Evolutionary conservation across 805 yeast genomes (phyloP), one percentile per base, ranked within the genome.

Genomic region (Pichia occidentalis): DNA sequence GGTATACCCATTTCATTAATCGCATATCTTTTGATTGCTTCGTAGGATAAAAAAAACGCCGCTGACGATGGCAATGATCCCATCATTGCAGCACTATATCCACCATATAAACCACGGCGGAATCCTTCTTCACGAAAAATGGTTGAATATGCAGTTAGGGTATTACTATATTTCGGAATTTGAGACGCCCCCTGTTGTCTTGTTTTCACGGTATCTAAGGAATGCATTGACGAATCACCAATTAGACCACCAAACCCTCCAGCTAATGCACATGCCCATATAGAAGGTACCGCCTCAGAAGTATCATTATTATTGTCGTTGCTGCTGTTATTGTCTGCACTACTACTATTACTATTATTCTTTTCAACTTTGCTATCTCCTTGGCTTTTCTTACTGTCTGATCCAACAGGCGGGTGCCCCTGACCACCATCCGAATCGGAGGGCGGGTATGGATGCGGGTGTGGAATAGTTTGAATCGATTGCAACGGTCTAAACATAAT

Each of bases 41-140:
- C 98, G 60, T 92, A 92, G 1, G 95, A 79, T 2, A 88, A 85
- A 56, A 92, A 92, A 57, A 92, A 92, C n/a, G 87, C 73, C 16
- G 94, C 88, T 2, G 97, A 90, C 25, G 92, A 82, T 5, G 98
- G 98, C 46, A 92, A 76, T 0, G 94, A 83, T 0, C 99, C 99
- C 21, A 85, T 56, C 68, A 88, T 73, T 1, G 97, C 97, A 2
- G 97, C 95, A 12, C 77, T 62, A 60, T 88, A 88, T 1, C 99
- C 99, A 14, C 95, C 81, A 55, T 92, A 92, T 5, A 92, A 63
- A 1, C 98, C 98, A 42, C 80, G 71, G 34, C 72, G 58, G 7
- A 92, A 47, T 0, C 98, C 98, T 65, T 92, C 98, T 51, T 90
- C 85, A 29, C 68, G 56, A 34, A 82, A 61, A n/a, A 92, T 82